phyloP scores from a whole-genome alignment of 805 yeast genomes.

The Pichia deserticola region DNA sequence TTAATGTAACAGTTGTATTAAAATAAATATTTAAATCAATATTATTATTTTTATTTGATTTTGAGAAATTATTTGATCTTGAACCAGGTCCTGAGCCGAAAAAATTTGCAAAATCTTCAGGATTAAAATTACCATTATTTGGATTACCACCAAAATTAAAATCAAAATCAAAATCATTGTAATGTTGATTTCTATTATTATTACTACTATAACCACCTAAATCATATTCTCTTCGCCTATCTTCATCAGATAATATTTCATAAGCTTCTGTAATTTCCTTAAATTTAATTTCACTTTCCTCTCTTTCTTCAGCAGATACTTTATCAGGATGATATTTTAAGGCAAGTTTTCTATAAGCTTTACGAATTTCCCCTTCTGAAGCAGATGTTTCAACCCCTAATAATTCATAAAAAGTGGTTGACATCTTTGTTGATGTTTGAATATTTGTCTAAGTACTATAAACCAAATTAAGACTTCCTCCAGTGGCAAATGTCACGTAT shows the following conservation, averaged over 20 bases:
- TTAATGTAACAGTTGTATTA: conserved; percentile 56
- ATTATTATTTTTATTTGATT: conserved; percentile 30
- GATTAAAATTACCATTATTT: conserved; percentile 35
- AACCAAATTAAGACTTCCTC: too few species aligned
- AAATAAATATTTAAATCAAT: conserved; percentile 41
- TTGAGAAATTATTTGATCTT: background rate
- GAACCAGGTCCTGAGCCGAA: conserved; percentile 32
- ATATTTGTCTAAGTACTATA: too few species aligned
- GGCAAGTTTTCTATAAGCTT: conserved; percentile 81
- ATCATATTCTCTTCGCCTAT: conserved; percentile 52
- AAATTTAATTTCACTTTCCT: conserved; percentile 66
- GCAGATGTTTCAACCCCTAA: conserved; percentile 28
- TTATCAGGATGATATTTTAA: conserved; percentile 86
- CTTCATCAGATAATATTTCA: conserved; percentile 70
- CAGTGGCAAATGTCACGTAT: too few species aligned
- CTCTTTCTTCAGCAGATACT: conserved; percentile 41
- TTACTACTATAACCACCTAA: conserved; percentile 9
- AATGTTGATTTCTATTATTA: background rate
- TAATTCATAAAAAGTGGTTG: conserved; percentile 12
- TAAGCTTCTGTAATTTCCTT: conserved; percentile 85
- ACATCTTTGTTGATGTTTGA: too few species aligned
- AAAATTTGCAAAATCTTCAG: conserved; percentile 74
- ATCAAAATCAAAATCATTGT: conserved; percentile 19
- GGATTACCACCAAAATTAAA: conserved; percentile 15
- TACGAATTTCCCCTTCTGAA: conserved; percentile 62